Evolutionary conservation across 1,284 basidiomycete genomes (phyloP).

Genomic region (Moniliella sp.): DNA sequence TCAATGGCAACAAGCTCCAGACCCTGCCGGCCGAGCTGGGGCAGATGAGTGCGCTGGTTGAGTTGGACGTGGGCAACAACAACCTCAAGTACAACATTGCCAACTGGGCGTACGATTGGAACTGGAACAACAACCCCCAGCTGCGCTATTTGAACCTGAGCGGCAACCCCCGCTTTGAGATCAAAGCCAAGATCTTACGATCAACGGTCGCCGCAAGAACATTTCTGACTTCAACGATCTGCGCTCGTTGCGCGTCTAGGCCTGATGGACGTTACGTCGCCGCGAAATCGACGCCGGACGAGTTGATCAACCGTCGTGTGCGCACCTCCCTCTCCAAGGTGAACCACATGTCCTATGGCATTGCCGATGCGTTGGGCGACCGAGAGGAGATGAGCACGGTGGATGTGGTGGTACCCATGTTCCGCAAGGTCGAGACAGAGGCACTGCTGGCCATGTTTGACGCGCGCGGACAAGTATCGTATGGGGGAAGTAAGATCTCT

Average conservation of each 20-base stretch:
- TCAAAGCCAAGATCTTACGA: conserved; percentile 43
- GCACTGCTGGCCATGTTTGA: conserved; percentile 92
- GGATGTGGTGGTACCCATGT: conserved; percentile 74
- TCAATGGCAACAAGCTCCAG: conserved; percentile 84
- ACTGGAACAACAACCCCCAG: conserved; percentile 94
- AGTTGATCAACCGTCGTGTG: conserved; percentile 69
- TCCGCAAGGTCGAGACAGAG: conserved; percentile 54
- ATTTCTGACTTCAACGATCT: conserved; percentile 73
- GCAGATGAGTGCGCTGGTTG: conserved; percentile 55
- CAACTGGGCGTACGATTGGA: conserved; percentile 99
- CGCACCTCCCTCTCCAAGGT: conserved; percentile 76
- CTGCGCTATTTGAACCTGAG: conserved; percentile 73
- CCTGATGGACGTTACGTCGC: conserved; percentile 93
- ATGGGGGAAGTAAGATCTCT: conserved; percentile 42
- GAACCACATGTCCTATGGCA: conserved; percentile 83
- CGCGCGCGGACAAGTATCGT: conserved; percentile 38
- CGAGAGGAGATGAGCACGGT: conserved; percentile 51
- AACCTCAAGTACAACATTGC: conserved; percentile 89
- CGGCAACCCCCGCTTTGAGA: conserved; percentile 63
- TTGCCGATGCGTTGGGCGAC: conserved; percentile 70
- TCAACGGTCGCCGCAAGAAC: conserved; percentile 29
- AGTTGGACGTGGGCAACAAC: conserved; percentile 85
- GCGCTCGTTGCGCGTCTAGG: conserved; percentile 63
- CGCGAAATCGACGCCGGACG: conserved; percentile 46
- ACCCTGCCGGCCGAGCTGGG: conserved; percentile 75